A percentile compares a stretch with the other conserved stretches of the same genome.
Evolutionary conservation across 1,284 basidiomycete species (phyloP).

Genomic region (Erythrobasidium hasegawianum): DNA sequence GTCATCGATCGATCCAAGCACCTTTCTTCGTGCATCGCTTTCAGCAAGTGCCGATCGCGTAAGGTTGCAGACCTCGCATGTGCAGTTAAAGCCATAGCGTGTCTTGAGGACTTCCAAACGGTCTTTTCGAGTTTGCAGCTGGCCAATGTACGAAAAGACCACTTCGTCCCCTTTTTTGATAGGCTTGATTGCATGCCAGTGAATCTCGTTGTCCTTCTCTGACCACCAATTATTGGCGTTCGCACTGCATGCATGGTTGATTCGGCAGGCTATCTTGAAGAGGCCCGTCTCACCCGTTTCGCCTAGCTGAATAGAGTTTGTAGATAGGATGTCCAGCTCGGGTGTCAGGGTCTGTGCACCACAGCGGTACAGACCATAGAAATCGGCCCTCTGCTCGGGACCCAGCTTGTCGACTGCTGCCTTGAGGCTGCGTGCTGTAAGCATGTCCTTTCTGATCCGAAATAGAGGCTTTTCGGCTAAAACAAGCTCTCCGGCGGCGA

Average conservation of each 20-base stretch:
- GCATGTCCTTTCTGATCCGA: neutral
- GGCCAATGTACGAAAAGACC: slow-evolving; percentile 6
- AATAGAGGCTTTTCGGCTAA: slow-evolving; percentile 31
- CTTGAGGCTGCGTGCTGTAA: neutral
- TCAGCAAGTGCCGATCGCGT: neutral
- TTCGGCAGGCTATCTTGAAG: neutral
- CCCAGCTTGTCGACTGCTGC: neutral
- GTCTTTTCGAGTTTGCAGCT: neutral
- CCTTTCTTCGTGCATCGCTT: neutral
- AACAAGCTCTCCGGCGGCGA: too few species aligned
- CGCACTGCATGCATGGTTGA: slow-evolving; percentile 14
- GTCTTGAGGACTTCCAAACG: neutral
- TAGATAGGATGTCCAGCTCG: neutral
- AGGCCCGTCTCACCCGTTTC: neutral
- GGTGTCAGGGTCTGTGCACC: too few species aligned
- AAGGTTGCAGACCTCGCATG: slow-evolving; percentile 6
- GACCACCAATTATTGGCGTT: slow-evolving; percentile 1
- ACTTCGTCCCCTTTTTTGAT: slow-evolving; percentile 24
- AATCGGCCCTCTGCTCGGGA: neutral
- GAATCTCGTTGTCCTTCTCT: neutral
- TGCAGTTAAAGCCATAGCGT: slow-evolving; percentile 1
- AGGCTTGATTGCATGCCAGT: neutral
- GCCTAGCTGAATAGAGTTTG: neutral
- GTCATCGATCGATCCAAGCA: too few species aligned
- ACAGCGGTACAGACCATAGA: neutral